A percentile compares a stretch with the other conserved stretches of the same genome.
phyloP scores from a whole-genome alignment of 2,329 filamentous ascomycete genomes.

The Monosporascus ibericus region DNA sequence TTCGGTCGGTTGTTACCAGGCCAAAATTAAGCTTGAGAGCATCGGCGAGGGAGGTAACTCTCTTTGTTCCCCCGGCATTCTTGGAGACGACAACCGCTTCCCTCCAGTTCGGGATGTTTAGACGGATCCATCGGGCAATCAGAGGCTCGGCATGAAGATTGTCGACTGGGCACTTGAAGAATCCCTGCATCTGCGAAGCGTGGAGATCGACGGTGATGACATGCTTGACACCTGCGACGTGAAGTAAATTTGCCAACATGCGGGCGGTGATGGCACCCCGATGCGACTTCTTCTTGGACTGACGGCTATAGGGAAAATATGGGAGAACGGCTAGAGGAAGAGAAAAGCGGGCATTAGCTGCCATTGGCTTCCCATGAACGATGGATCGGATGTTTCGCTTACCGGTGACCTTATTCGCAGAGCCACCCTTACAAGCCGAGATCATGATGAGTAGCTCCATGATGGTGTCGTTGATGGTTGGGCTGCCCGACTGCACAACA shows the following conservation, averaged over 20 bases:
- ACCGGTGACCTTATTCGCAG: slow-evolving; percentile 95
- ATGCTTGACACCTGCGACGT: slow-evolving; percentile 92
- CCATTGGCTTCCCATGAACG: slow-evolving; percentile 1
- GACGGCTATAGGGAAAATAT: slow-evolving; percentile 98
- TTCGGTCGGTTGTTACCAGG: slow-evolving; percentile 82
- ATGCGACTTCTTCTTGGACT: slow-evolving; percentile 98
- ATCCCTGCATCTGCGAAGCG: slow-evolving; percentile 98
- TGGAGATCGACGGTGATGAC: slow-evolving; percentile 97
- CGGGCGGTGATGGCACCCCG: slow-evolving; percentile 92
- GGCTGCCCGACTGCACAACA: slow-evolving; percentile 93
- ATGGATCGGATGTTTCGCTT: slow-evolving; percentile 25
- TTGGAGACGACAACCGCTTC: slow-evolving; percentile 96
- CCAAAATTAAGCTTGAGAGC: slow-evolving; percentile 96
- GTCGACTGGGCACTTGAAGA: slow-evolving; percentile 96
- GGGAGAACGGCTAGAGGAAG: slow-evolving; percentile 65
- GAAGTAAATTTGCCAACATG: slow-evolving; percentile 92
- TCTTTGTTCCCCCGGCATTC: slow-evolving; percentile 94
- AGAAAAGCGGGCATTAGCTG: slow-evolving; percentile 7
- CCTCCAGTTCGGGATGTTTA: slow-evolving; percentile 80
- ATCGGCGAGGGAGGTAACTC: slow-evolving; percentile 92
- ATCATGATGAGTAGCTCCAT: slow-evolving; percentile 99
- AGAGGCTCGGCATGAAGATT: slow-evolving; percentile 95
- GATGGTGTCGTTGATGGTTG: slow-evolving; percentile 95
- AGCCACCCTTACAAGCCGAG: slow-evolving; percentile 95
- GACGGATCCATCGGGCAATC: slow-evolving; percentile 90